Base-by-base conservation (phyloP, 2,329 filamentous ascomycete species). In the Lachnum nothofagi region DNA sequence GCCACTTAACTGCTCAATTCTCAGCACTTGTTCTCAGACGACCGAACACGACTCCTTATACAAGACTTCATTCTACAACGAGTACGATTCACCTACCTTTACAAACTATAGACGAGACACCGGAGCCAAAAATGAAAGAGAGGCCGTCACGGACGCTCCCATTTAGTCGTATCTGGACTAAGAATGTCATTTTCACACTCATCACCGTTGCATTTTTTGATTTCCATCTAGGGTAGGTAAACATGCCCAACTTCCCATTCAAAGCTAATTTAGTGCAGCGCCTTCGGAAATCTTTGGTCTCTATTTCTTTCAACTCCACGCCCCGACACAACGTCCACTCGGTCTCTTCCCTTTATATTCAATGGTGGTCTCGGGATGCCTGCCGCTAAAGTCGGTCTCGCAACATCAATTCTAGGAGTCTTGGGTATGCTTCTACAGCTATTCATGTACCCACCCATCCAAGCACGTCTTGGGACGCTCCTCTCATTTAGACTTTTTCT, bases 381-480 rank as follows among this genome's bases (percentile, higher is more conserved):
- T 0, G 78, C 83, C 0, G 72, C 77, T 0, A 79, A 77, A 0
- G 83, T 88, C 40, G 85, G 85, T 27, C 70, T 85, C 35, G 83
- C 83, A 6, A 85, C 83, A 23, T 82, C 83, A 4, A 79, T 86
- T 55, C 77, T 88, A 3, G 85, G 85, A 6, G 67, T 85, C 25
- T 72, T 88, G 23, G 85, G 85, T 33, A 81, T 89, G 55, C 68
- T 77, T 0, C 70, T 89, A 3, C 85, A 88, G 63, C 75, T 88
- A 19, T 73, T 84, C 45, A 66, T 86, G 7, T 89, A 88, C 62
- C 85, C 85, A 0, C 71, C 72, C 34, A 70, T 86, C 3, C 83
- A 86, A 58, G 73, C 73, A 1, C 75, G 75, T 2, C 76, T 86
- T 8, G 85, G 85, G 14, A 84, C 84, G 0, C 70, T 88, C 55